phyloP scores from a whole-genome alignment of 768 basidiomycete species.

The Tulasnella sp. region DNA sequence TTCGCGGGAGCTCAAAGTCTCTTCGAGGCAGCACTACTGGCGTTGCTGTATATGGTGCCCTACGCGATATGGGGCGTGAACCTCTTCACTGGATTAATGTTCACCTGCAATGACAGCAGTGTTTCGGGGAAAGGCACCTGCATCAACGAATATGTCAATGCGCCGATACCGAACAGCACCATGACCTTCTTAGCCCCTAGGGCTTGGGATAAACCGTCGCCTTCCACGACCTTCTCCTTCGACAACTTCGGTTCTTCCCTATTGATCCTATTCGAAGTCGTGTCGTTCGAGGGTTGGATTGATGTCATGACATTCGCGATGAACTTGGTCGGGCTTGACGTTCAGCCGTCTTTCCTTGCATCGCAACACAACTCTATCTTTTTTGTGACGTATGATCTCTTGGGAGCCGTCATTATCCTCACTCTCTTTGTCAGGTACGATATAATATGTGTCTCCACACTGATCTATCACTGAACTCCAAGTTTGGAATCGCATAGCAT shows the following conservation, averaged over 20 bases:
- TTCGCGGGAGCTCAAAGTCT: slow-evolving; percentile 78
- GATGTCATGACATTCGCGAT: slow-evolving; percentile 79
- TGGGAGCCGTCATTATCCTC: slow-evolving; percentile 82
- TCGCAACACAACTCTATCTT: slow-evolving; percentile 80
- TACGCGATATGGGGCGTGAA: slow-evolving; percentile 92
- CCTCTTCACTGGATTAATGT: slow-evolving; percentile 79
- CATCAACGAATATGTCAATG: slow-evolving; percentile 53
- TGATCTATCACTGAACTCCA: slow-evolving; percentile 14
- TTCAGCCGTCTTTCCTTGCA: slow-evolving; percentile 60
- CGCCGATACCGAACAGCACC: slow-evolving; percentile 43
- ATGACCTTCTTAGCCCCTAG: slow-evolving; percentile 67
- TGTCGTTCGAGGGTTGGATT: slow-evolving; percentile 94
- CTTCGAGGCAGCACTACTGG: slow-evolving; percentile 78
- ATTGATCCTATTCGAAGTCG: slow-evolving; percentile 90
- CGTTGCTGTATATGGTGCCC: slow-evolving; percentile 83
- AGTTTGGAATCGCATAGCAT: slow-evolving; percentile 42
- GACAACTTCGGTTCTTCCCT: slow-evolving; percentile 75
- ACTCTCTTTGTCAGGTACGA: slow-evolving; percentile 82
- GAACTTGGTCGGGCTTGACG: slow-evolving; percentile 55
- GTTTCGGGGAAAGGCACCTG: slow-evolving; percentile 49
- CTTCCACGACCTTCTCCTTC: slow-evolving; percentile 77
- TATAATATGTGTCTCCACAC: not conserved
- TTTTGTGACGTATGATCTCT: slow-evolving; percentile 80
- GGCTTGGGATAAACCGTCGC: slow-evolving; percentile 80
- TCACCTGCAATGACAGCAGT: slow-evolving; percentile 63